These are phyloP conservation scores for maize (Zea mays) DNA, from an alignment of 176 grass and related monocot species.

Conservation along the genomic window Zm-B73-REFERENCE-NAM-5.0 NC_050099.1:201746501-201747000, in stretches of 20 bases:
- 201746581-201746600: slow-evolving; percentile 27
- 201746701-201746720: slow-evolving; percentile 85
- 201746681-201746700: slow-evolving; percentile 98
- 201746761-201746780: slow-evolving; percentile 90
- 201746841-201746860: slow-evolving; percentile 20
- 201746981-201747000: slow-evolving; percentile 23
- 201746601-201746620: neutral
- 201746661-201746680: slow-evolving; percentile 97
- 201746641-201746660: slow-evolving; percentile 97
- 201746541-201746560: slow-evolving; percentile 77
- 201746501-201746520: slow-evolving; percentile 93
- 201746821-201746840: slow-evolving; percentile 32
- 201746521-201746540: slow-evolving; percentile 94
- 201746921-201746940: slow-evolving; percentile 94
- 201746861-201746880: slow-evolving; percentile 40
- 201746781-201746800: slow-evolving; percentile 88
- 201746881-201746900: slow-evolving; percentile 96
- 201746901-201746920: slow-evolving; percentile 97
- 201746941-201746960: slow-evolving; percentile 79
- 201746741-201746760: slow-evolving; percentile 93
- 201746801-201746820: slow-evolving; percentile 60
- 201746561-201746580: slow-evolving; percentile 19
- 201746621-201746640: slow-evolving; percentile 24
- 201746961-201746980: slow-evolving; percentile 94
- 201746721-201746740: slow-evolving; percentile 88